Percentiles rank a stretch among this genome's conserved stretches.
phyloP scores from a whole-genome alignment of 202 grass and related monocot species.

The Dendrocalamus latiflorus region DNA sequence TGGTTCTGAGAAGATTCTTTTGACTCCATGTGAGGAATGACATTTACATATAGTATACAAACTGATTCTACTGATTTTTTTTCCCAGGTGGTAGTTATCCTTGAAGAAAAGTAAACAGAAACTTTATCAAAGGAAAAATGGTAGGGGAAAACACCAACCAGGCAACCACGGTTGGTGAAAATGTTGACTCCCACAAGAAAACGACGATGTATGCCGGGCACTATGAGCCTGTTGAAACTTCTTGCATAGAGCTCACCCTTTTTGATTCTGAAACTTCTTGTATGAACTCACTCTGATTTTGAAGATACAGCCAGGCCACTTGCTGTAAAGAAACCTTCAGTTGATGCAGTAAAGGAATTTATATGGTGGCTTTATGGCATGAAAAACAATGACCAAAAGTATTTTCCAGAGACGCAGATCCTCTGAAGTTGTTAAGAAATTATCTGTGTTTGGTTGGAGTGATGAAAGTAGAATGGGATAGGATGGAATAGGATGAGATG shows the following conservation, averaged over 20 bases:
- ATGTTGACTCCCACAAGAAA: neutral
- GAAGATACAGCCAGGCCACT: neutral
- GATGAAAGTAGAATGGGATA: too few species aligned
- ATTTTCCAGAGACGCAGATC: too few species aligned
- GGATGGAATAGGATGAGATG: too few species aligned
- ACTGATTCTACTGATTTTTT: too few species aligned
- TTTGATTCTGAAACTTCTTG: neutral
- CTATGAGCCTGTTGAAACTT: slow-evolving; percentile 1
- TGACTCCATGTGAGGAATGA: neutral
- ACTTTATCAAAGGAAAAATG: neutral
- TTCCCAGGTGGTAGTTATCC: neutral
- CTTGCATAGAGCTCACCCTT: neutral
- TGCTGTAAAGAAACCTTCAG: neutral
- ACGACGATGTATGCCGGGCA: neutral
- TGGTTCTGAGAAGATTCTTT: neutral
- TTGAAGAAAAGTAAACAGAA: neutral
- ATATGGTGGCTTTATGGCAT: too few species aligned
- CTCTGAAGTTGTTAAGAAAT: too few species aligned
- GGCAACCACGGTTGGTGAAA: slow-evolving; percentile 22
- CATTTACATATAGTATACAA: neutral
- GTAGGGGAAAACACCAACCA: neutral
- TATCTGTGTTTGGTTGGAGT: too few species aligned
- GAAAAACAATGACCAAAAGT: too few species aligned
- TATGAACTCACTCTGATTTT: slow-evolving; percentile 10
- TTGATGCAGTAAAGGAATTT: neutral